Conservation (phyloP, 805 yeast genomes). For the Suhomyces sp. region DNA sequence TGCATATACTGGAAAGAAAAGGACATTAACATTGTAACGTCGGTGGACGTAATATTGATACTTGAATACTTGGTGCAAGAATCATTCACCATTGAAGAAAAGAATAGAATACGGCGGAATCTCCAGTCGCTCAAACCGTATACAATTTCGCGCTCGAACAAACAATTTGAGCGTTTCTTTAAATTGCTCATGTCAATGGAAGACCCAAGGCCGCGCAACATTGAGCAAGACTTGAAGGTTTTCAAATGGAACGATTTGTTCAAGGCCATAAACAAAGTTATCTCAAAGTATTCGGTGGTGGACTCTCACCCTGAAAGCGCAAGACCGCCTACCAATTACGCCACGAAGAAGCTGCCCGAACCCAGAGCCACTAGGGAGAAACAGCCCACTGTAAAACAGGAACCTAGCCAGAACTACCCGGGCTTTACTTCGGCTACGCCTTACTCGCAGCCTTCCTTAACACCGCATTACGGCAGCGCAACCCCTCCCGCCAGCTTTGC, state of each 20-base stretch:
- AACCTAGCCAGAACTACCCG: not conserved
- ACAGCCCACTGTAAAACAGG: not conserved
- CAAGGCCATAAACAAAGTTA: slow-evolving; percentile 54
- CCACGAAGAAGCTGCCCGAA: not conserved
- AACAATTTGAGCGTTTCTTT: slow-evolving; percentile 22
- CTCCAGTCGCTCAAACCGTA: slow-evolving; percentile 60
- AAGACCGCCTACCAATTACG: not conserved
- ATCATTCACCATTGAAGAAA: slow-evolving; percentile 61
- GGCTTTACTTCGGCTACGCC: not conserved
- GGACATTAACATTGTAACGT: slow-evolving; percentile 51
- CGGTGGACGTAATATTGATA: slow-evolving; percentile 59
- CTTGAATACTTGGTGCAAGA: slow-evolving; percentile 57
- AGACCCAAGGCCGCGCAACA: slow-evolving; percentile 64
- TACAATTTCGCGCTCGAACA: slow-evolving; percentile 51
- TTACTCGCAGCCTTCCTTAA: not conserved
- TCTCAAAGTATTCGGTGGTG: slow-evolving; percentile 48
- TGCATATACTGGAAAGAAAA: slow-evolving; percentile 59
- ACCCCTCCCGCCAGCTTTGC: not conserved
- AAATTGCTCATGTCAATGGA: slow-evolving; percentile 56
- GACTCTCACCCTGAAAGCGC: not conserved
- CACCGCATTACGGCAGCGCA: not conserved
- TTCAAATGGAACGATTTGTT: slow-evolving; percentile 56
- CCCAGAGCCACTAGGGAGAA: not conserved
- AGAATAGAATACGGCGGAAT: slow-evolving; percentile 65
- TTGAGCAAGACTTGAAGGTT: slow-evolving; percentile 69